Conservation (phyloP, 305 asterid genomes). For the Fraxinus angustifolia region DNA sequence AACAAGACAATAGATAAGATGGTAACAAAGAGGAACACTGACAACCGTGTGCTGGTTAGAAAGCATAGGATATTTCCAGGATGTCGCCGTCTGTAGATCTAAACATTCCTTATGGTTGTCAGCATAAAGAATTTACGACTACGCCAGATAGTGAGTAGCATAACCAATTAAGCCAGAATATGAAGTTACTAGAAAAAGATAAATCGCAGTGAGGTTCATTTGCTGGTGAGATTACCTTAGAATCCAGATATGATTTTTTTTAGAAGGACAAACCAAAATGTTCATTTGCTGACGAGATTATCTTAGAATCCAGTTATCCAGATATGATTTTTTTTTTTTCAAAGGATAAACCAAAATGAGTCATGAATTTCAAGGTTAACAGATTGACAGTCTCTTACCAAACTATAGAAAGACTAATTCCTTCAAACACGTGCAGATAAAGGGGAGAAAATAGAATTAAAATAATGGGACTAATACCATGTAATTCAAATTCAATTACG, state of each 20-base stretch:
- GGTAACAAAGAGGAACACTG: background rate
- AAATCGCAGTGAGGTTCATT: background rate
- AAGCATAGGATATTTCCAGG: background rate
- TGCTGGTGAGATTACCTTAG: background rate
- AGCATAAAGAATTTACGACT: background rate
- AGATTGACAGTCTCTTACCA: background rate
- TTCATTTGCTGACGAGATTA: background rate
- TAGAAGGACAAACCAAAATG: constrained; percentile 2
- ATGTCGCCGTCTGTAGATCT: background rate
- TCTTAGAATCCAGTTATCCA: background rate
- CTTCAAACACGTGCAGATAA: background rate
- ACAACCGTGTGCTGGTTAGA: background rate
- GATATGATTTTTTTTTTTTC: background rate
- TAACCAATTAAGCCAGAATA: background rate
- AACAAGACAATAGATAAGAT: background rate
- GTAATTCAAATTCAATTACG: background rate
- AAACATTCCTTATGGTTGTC: background rate
- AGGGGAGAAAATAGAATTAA: background rate
- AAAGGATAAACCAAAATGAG: constrained; percentile 5
- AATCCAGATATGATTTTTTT: background rate
- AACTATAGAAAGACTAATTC: background rate
- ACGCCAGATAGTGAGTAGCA: background rate
- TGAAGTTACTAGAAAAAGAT: background rate
- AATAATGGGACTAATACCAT: background rate
- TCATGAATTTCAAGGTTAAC: background rate